Evolutionary conservation across 306 rosid genomes (phyloP).

Genomic region (Fragaria iinumae): DNA sequence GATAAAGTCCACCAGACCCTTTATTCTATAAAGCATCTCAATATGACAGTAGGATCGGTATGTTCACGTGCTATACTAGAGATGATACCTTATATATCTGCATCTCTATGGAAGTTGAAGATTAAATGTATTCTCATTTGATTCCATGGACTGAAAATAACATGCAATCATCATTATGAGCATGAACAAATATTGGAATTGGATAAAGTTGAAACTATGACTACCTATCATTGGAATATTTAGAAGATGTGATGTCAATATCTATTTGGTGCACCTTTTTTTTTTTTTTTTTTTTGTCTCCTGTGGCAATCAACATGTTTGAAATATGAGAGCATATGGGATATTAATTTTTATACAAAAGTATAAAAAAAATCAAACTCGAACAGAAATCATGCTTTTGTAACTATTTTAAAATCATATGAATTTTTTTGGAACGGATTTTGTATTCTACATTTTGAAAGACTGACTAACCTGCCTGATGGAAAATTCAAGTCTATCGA

Average conservation of each 20-base stretch:
- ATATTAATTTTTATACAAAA: background rate
- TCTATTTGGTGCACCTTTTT: background rate
- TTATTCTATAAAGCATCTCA: background rate
- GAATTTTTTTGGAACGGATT: background rate
- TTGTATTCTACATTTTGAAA: background rate
- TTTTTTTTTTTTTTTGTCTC: background rate
- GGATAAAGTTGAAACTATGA: background rate
- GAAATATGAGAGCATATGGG: background rate
- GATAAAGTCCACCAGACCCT: background rate
- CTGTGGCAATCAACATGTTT: background rate
- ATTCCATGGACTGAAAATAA: constrained; percentile 43
- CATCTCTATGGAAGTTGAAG: constrained; percentile 37
- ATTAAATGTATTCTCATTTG: constrained; percentile 31
- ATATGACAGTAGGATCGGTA: background rate
- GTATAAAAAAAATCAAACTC: background rate
- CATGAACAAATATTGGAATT: background rate
- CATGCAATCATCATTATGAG: background rate
- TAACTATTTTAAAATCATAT: background rate
- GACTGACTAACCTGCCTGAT: background rate
- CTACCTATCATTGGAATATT: background rate
- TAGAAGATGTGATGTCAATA: background rate
- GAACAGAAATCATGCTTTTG: background rate
- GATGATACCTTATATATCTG: constrained; percentile 42
- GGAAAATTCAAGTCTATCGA: background rate
- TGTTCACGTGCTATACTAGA: background rate